phyloP scores from a whole-genome alignment of 208 protist genomes.

The Trypanosomatidae sp. region DNA sequence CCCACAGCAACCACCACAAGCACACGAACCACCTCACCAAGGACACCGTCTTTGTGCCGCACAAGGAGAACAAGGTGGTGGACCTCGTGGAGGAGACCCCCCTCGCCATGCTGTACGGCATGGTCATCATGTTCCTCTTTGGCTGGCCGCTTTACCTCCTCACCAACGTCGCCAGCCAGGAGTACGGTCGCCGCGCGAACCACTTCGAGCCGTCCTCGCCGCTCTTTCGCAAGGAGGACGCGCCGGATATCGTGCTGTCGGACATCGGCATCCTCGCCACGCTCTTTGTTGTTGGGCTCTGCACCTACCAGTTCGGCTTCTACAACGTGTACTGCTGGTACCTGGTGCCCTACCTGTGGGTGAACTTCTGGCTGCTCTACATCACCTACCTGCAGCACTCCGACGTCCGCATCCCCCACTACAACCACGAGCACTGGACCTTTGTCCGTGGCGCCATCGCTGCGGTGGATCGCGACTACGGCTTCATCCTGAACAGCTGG shows the following conservation, averaged over 20 bases:
- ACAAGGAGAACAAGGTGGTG: constrained; percentile 54
- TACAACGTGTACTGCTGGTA: constrained; percentile 78
- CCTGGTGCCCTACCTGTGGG: constrained; percentile 77
- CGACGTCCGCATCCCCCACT: constrained; percentile 91
- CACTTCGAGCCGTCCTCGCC: constrained; percentile 87
- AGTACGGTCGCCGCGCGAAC: constrained; percentile 67
- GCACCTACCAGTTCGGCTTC: constrained; percentile 53
- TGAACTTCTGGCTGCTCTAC: constrained; percentile 87
- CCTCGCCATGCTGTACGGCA: constrained; percentile 43
- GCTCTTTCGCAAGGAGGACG: constrained; percentile 74
- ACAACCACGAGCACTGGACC: constrained; percentile 87
- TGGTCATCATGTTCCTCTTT: constrained; percentile 80
- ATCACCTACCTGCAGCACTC: constrained; percentile 80
- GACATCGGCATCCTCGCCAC: constrained; percentile 64
- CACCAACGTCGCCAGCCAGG: constrained; percentile 69
- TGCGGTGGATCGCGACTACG: constrained; percentile 92
- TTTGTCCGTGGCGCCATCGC: constrained; percentile 92
- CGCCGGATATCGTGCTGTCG: constrained; percentile 66
- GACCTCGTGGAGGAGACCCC: constrained; percentile 72
- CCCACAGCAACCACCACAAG: constrained; percentile 93
- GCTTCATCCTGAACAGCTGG: constrained; percentile 71
- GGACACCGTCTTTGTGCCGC: constrained; percentile 86
- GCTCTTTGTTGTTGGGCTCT: constrained; percentile 42
- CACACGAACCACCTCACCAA: constrained; percentile 95
- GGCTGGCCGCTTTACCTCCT: constrained; percentile 91